These are phyloP conservation scores for Phaffomyces opuntiae DNA, from an alignment of 805 yeast genomes.

Conservation along the genomic window DNA sequence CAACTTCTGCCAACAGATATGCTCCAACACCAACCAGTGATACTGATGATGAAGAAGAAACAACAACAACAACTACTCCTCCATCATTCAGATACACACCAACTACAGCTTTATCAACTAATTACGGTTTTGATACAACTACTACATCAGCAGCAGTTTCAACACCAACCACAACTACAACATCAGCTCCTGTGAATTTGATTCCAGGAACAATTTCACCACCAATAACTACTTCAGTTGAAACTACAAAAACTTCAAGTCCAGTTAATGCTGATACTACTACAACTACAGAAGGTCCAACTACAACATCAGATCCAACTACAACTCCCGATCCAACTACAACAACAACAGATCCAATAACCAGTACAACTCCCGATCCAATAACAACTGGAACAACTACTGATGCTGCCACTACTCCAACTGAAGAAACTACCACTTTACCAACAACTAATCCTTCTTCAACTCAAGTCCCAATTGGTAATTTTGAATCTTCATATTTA, in stretches of 20 bases:
- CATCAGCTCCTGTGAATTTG: neutral
- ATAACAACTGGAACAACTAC: neutral
- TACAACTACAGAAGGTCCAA: neutral
- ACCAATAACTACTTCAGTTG: no score
- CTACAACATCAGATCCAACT: neutral
- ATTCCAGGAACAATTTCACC: neutral
- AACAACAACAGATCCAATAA: neutral
- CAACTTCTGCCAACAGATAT: no score
- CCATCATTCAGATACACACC: no score
- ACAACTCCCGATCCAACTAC: neutral
- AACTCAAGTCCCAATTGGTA: neutral
- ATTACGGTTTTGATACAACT: no score
- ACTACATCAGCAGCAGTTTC: neutral
- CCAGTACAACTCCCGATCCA: neutral
- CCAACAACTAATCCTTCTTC: neutral
- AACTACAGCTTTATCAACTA: neutral
- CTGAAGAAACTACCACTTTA: neutral
- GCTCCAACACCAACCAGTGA: no score
- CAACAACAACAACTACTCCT: no score
- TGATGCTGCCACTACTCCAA: neutral
- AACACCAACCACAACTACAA: neutral
- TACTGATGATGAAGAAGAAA: no score
- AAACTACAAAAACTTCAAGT: no score
- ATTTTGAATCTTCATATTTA: neutral
- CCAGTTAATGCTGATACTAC: no score